Evolutionary conservation across 2,329 filamentous ascomycete species (phyloP).

Genomic region (Ustulina deusta): DNA sequence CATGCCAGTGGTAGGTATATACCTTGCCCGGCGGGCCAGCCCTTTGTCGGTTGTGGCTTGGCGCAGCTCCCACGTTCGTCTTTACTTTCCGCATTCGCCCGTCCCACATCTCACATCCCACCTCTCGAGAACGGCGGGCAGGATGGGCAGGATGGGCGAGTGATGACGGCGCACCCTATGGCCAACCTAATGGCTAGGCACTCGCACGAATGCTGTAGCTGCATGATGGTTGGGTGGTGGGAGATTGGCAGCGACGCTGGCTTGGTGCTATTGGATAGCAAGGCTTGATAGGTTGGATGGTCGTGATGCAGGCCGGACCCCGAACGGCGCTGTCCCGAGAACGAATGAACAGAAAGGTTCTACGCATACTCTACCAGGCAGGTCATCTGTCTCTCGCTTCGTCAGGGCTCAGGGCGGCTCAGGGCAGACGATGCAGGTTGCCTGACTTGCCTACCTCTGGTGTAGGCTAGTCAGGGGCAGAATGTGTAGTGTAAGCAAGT

Average conservation of each 20-base stretch:
- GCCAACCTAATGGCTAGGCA: slow-evolving; percentile 44
- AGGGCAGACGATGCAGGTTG: neutral
- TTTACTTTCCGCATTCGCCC: slow-evolving; percentile 20
- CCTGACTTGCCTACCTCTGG: neutral
- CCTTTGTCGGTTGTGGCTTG: slow-evolving; percentile 24
- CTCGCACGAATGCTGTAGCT: slow-evolving; percentile 42
- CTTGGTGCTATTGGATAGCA: slow-evolving; percentile 37
- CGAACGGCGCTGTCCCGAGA: slow-evolving; percentile 4
- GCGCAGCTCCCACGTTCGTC: slow-evolving; percentile 23
- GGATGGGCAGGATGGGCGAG: slow-evolving; percentile 22
- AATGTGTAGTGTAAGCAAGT: neutral
- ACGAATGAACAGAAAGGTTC: slow-evolving; percentile 7
- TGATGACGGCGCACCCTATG: slow-evolving; percentile 37
- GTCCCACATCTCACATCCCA: slow-evolving; percentile 21
- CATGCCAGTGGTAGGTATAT: slow-evolving; percentile 2
- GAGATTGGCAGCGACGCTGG: slow-evolving; percentile 48
- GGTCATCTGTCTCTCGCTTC: neutral
- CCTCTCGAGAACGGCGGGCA: slow-evolving; percentile 20
- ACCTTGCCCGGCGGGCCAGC: slow-evolving; percentile 19
- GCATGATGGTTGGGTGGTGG: slow-evolving; percentile 43
- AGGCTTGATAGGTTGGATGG: slow-evolving; percentile 33
- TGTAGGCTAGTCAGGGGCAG: neutral
- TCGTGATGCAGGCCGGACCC: slow-evolving; percentile 22
- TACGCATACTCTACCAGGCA: neutral
- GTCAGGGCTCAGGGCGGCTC: neutral